Percentiles rank a stretch among this genome's conserved stretches.
phyloP scores from a whole-genome alignment of 352 stramenopile genomes.

The Pythium plurisporium region DNA sequence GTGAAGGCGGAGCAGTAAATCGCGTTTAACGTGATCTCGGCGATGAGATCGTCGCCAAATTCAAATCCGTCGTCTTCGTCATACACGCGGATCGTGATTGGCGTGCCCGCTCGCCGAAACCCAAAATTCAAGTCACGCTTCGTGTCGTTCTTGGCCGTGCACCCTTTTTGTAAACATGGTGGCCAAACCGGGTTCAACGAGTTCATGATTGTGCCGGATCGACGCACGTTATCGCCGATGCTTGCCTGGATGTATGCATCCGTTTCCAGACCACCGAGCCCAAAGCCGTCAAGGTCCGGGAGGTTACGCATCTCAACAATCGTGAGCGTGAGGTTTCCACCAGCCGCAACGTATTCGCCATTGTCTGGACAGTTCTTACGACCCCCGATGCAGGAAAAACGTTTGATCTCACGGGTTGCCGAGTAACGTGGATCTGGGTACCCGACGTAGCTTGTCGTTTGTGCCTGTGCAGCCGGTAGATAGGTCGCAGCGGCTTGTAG shows the following conservation, averaged over 20 bases:
- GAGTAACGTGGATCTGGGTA: conserved; percentile 69
- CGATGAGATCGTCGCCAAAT: conserved; percentile 84
- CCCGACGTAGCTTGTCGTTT: conserved; percentile 56
- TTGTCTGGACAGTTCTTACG: conserved; percentile 60
- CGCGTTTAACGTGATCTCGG: conserved; percentile 55
- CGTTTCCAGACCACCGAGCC: conserved; percentile 50
- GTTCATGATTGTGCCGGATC: conserved; percentile 62
- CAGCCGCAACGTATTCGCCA: conserved; percentile 64
- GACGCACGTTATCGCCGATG: conserved; percentile 68
- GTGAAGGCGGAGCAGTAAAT: conserved; percentile 83
- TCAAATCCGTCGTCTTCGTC: conserved; percentile 86
- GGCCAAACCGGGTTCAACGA: conserved; percentile 75
- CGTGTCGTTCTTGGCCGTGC: conserved; percentile 39
- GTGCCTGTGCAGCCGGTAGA: conserved; percentile 9
- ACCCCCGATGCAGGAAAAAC: conserved; percentile 71
- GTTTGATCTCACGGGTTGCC: conserved; percentile 34
- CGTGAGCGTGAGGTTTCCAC: conserved; percentile 85
- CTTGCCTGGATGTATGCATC: conserved; percentile 74
- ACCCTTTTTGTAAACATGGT: conserved; percentile 42
- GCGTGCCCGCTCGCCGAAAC: conserved; percentile 71
- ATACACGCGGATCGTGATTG: conserved; percentile 62
- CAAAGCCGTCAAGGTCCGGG: conserved; percentile 77
- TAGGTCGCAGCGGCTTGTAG: not conserved
- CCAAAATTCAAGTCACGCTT: conserved; percentile 80
- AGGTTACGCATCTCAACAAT: conserved; percentile 84